Conservation (phyloP, 164 flowering plant genomes). For the Hamamelis virginiana region DNA sequence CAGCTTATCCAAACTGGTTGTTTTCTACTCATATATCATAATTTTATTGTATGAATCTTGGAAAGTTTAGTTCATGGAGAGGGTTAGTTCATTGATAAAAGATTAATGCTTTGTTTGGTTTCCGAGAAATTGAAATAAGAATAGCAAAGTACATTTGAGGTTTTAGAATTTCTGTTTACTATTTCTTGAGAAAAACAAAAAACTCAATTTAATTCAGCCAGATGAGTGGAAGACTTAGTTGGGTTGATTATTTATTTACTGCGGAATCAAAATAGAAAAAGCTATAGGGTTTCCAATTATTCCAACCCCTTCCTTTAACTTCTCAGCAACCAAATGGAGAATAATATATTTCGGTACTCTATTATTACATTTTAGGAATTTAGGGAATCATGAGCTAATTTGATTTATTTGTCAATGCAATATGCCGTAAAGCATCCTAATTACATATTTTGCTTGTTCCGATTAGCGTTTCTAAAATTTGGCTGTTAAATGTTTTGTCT, state of each 20-base stretch:
- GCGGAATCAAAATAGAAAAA: no score
- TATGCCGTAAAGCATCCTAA: no score
- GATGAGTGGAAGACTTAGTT: background rate
- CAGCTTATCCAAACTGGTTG: no score
- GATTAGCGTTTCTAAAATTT: background rate
- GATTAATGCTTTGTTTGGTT: background rate
- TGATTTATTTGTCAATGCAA: no score
- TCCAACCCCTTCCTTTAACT: no score
- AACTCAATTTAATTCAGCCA: background rate
- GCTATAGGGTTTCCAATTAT: no score
- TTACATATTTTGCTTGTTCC: background rate
- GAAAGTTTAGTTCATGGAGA: background rate
- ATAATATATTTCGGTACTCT: no score
- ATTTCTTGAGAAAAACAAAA: background rate
- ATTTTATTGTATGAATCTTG: background rate
- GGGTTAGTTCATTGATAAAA: background rate
- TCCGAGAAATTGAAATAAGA: background rate
- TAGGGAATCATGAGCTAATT: background rate
- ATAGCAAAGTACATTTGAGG: background rate
- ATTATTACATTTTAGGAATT: no score
- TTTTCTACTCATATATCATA: background rate
- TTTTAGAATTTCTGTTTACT: background rate
- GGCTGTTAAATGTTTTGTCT: background rate
- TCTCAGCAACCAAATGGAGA: no score
- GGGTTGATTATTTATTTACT: background rate